Conservation (phyloP, 345 rosid genomes). For the Eutrema heterophyllum region DNA sequence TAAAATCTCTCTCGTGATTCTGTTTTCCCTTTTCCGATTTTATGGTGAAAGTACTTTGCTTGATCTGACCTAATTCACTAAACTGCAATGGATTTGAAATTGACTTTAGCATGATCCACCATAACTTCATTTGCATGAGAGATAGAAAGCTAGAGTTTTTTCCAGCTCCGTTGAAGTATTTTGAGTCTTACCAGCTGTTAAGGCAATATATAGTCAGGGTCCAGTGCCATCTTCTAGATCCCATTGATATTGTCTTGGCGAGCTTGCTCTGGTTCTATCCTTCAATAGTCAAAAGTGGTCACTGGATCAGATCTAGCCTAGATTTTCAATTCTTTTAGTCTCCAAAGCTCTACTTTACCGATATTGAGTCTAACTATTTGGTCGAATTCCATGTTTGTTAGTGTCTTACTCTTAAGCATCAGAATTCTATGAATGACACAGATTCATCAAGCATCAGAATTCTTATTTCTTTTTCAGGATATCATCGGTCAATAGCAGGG, state of each 20-base stretch:
- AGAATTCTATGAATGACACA: background rate
- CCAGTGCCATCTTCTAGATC: background rate
- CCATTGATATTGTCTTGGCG: background rate
- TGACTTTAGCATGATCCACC: background rate
- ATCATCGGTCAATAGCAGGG: slow-evolving; percentile 28
- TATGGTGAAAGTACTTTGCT: background rate
- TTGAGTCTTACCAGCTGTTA: background rate
- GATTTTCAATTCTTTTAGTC: background rate
- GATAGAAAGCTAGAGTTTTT: background rate
- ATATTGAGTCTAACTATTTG: background rate
- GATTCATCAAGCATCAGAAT: background rate
- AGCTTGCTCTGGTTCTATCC: background rate
- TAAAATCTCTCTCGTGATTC: background rate
- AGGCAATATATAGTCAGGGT: background rate
- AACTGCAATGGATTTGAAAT: background rate
- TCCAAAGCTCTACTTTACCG: background rate
- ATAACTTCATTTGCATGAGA: background rate
- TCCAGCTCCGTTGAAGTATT: background rate
- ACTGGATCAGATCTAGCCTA: background rate
- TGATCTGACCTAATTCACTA: background rate
- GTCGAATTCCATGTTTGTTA: background rate
- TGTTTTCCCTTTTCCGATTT: background rate
- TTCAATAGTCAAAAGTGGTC: background rate
- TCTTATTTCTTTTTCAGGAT: slow-evolving; percentile 34
- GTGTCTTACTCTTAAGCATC: background rate